A percentile compares a stretch with the other conserved stretches of the same genome.
Evolutionary conservation across 352 stramenopile genomes (phyloP).

Genomic region (Globisporangium spiculum): DNA sequence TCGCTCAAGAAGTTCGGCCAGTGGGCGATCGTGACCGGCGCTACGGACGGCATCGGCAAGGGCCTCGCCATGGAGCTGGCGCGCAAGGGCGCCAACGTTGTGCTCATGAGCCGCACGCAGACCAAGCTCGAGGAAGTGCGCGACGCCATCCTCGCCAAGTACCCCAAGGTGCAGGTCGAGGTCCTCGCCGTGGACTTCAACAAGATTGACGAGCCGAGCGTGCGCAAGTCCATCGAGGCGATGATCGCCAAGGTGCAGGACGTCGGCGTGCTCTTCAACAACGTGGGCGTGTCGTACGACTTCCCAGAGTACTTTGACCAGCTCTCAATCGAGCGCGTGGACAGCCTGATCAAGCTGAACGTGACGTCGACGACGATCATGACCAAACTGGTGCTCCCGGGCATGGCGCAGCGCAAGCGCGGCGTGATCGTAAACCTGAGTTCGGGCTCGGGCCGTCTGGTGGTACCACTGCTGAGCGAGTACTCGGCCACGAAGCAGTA

Average conservation of each 20-base stretch:
- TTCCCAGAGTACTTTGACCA: constrained; percentile 98
- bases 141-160: constrained; percentile 93
- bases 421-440: constrained; percentile 98
- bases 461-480: constrained; percentile 94
- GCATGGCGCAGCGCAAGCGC: constrained; percentile 94
- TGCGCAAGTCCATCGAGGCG: constrained; percentile 49
- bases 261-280: constrained; percentile 98
- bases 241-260: constrained; percentile 82
- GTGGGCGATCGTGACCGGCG: constrained; percentile 97
- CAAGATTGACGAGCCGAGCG: constrained; percentile 77
- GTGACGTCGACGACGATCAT: constrained; percentile 73
- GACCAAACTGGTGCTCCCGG: constrained; percentile 86
- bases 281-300: constrained; percentile 98
- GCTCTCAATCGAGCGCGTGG: constrained; percentile 91
- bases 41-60: constrained; percentile 94
- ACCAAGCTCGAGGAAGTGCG: constrained; percentile 92
- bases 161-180: constrained; percentile 85
- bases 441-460: constrained; percentile 93
- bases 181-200: constrained; percentile 94
- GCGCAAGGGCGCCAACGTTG: constrained; percentile 95
- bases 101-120: constrained; percentile 98
- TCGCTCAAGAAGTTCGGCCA: constrained; percentile 94
- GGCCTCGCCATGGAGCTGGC: constrained; percentile 93
- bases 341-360: constrained; percentile 90
- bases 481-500: constrained; percentile 98